Evolutionary conservation across 306 rosid genomes (phyloP).

Genomic region (Vicia faba): DNA sequence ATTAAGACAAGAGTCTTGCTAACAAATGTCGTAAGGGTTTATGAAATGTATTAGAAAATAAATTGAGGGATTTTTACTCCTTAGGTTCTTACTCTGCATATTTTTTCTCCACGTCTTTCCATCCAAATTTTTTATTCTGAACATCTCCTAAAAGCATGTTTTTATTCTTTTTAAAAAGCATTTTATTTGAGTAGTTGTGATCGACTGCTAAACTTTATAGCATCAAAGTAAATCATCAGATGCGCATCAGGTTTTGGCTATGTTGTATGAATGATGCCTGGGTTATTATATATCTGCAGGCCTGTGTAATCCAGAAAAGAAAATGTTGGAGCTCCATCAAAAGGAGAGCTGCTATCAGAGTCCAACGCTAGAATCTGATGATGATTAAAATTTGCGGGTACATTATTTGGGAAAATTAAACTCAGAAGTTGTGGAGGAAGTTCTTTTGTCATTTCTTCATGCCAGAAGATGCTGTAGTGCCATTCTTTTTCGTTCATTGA

Average conservation of each 20-base stretch:
- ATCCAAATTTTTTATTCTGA: background rate
- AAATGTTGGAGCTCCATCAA: slow-evolving; percentile 82
- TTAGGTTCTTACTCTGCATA: background rate
- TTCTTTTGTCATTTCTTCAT: slow-evolving; percentile 17
- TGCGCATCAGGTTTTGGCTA: background rate
- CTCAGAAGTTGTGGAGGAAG: slow-evolving; percentile 35
- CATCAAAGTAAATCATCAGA: background rate
- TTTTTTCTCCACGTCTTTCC: background rate
- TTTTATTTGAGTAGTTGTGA: background rate
- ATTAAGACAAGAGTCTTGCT: background rate
- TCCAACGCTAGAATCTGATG: slow-evolving; percentile 68
- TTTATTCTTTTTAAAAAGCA: slow-evolving; percentile 6
- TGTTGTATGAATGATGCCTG: slow-evolving; percentile 21
- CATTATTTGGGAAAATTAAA: slow-evolving; percentile 36
- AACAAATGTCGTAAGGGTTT: too few relatives aligned
- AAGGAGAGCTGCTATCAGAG: slow-evolving; percentile 67
- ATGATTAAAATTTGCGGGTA: slow-evolving; percentile 47
- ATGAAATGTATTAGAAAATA: slow-evolving; percentile 1
- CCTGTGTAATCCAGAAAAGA: slow-evolving; percentile 81
- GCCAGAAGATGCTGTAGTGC: slow-evolving; percentile 1
- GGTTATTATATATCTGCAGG: slow-evolving; percentile 53
- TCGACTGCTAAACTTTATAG: background rate
- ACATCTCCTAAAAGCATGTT: background rate
- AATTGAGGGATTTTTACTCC: background rate
- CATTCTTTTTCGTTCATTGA: slow-evolving; percentile 1